These are phyloP conservation scores for Boletus eberwhitei DNA, from an alignment of 768 basidiomycete genomes.

Conservation along the genomic window DNA sequence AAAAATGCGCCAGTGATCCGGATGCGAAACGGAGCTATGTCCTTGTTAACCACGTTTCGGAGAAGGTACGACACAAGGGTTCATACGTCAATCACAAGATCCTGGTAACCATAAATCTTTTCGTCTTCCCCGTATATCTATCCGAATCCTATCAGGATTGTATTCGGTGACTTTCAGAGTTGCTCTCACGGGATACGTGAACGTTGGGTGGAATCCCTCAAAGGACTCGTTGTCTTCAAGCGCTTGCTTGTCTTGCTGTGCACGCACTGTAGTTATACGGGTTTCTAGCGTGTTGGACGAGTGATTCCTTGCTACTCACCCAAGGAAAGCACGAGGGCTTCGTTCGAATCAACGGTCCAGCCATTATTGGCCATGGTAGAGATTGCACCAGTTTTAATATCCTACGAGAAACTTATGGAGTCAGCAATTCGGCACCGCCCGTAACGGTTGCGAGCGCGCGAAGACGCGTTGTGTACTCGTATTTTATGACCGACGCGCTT, in stretches of 20 bases:
- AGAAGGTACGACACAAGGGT: neutral
- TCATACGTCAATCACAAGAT: slow-evolving; percentile 78
- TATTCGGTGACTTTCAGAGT: neutral
- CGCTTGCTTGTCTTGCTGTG: slow-evolving; percentile 58
- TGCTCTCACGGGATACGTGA: slow-evolving; percentile 87
- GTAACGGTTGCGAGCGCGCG: neutral
- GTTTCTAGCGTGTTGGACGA: slow-evolving; percentile 1
- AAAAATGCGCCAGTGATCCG: slow-evolving; percentile 76
- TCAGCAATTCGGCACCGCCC: too few relatives aligned
- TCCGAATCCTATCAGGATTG: slow-evolving; percentile 3
- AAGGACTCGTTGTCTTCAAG: slow-evolving; percentile 57
- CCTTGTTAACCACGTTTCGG: slow-evolving; percentile 1
- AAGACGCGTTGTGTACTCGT: slow-evolving; percentile 29
- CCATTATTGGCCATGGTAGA: slow-evolving; percentile 33
- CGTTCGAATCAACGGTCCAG: slow-evolving; percentile 81
- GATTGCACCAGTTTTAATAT: neutral
- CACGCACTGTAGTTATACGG: slow-evolving; percentile 50
- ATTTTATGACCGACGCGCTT: slow-evolving; percentile 9
- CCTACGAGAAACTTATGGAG: neutral
- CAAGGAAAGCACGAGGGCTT: slow-evolving; percentile 70
- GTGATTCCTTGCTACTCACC: slow-evolving; percentile 41
- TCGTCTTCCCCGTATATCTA: slow-evolving; percentile 96
- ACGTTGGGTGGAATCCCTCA: slow-evolving; percentile 75
- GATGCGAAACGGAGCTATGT: slow-evolving; percentile 79
- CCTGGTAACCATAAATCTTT: slow-evolving; percentile 91